Evolutionary conservation across 148 eudicot genomes (phyloP).

Genomic region (Silene conica): DNA sequence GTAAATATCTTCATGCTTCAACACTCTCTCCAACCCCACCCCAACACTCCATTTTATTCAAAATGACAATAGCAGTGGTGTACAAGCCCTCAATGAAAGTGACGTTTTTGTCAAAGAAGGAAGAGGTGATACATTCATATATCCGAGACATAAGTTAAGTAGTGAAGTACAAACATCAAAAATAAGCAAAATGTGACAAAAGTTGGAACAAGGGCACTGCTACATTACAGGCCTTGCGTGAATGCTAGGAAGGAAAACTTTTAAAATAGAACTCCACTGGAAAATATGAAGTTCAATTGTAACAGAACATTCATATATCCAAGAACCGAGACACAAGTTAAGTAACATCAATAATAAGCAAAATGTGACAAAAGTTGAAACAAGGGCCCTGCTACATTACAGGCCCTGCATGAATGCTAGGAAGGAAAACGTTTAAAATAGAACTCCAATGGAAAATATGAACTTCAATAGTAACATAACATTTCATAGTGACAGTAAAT

Average conservation of each 20-base stretch:
- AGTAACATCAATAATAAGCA: background rate
- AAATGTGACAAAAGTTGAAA: background rate
- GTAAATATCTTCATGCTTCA: too few relatives aligned
- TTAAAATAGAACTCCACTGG: background rate
- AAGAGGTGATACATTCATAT: background rate
- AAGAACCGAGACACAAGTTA: background rate
- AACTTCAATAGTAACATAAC: background rate
- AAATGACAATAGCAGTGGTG: background rate
- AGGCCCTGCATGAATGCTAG: background rate
- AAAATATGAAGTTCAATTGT: background rate
- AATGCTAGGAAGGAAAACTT: background rate
- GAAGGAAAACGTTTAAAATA: background rate
- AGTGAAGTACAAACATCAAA: background rate
- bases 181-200: background rate
- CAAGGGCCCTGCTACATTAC: background rate
- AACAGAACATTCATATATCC: background rate
- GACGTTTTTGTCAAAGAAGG: background rate
- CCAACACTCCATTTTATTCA: too few relatives aligned
- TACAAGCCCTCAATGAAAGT: background rate
- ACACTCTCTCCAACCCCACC: too few relatives aligned
- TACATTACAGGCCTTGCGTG: background rate
- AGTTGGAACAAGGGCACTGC: background rate
- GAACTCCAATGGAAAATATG: background rate
- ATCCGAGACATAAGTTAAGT: background rate
- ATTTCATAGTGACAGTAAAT: background rate